Base-by-base conservation (phyloP, 2,329 filamentous ascomycete species). In the Monascus ruber region DNA sequence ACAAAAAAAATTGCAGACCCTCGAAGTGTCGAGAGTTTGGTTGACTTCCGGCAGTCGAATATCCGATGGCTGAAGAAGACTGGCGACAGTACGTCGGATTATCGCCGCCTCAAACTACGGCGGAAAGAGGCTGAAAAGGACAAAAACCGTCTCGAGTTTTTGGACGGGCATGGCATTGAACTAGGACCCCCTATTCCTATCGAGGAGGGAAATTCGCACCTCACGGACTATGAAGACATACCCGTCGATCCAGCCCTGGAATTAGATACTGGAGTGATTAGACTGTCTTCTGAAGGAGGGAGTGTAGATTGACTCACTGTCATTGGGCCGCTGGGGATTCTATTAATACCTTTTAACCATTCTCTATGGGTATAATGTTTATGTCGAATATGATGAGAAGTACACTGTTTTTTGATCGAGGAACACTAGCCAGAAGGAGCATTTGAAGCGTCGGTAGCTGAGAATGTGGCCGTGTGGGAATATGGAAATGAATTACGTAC, bases 21-120 rank as follows among this genome's bases (percentile, higher is more conserved):
- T 37, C 79, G 91, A 43, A 95, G 88, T 53, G 79, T 94, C 5
- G 89, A 96, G 59, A 81, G 79, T 24, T 72, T 96, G 24, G 86
- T 96, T 6, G 87, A 96, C 56, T 95, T 95, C 60, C 79, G 84
- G 25, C 72, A 85, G 32, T 89, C 93, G 38, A 98, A 98, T 57
- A 69, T 94, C 25, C 76, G 74, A 33, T 95, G 87, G 86, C 66
- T 96, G 35, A 74, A 75, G 38, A 77, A 77, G 40, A 69, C 65
- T 26, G 67, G 64, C n/a, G 66, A 70, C 41, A 66, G 74, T 42
- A 59, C 62, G 2, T 53, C 67, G 33, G 68, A 69, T 34, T 69
- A 64, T 5, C 56, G 59, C 10, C 63, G 68, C 26, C 56, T 74
- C 41, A 62, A 63, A 39, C 65, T 64, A 41, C 69, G 71, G 26